Percentiles rank a stretch among this genome's conserved stretches.
Conservation (phyloP, 1,284 basidiomycete species). For the Ustilago nuda region DNA sequence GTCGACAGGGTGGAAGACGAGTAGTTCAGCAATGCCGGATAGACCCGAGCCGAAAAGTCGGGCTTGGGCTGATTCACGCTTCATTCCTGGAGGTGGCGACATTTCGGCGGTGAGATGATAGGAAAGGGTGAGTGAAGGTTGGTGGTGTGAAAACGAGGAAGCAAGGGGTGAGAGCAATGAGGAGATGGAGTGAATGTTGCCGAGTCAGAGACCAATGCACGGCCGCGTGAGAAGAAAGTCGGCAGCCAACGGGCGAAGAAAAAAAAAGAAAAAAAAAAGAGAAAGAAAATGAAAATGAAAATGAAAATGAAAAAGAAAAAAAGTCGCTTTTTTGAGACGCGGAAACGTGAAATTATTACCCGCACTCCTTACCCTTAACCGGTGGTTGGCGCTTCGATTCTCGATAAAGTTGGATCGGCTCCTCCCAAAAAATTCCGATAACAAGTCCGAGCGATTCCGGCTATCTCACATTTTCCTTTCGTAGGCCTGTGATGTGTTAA, state of each 20-base stretch:
- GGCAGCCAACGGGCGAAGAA: neutral
- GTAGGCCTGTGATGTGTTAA: neutral
- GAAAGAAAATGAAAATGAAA: no score
- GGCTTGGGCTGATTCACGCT: conserved; percentile 84
- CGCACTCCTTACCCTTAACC: neutral
- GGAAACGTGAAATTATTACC: neutral
- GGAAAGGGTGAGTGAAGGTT: neutral
- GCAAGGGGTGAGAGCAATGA: conserved; percentile 15
- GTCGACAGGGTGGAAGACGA: conserved; percentile 76
- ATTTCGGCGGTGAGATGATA: conserved; percentile 21
- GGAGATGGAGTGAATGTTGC: conserved; percentile 4
- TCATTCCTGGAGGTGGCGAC: conserved; percentile 59
- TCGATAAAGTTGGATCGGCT: conserved; percentile 1
- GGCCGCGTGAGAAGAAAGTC: conserved; percentile 2
- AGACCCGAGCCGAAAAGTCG: conserved; percentile 85
- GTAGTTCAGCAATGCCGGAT: conserved; percentile 89
- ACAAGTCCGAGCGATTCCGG: conserved; percentile 8
- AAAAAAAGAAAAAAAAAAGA: no score
- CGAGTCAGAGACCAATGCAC: conserved; percentile 4
- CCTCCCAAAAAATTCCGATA: conserved; percentile 10
- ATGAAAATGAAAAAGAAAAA: no score
- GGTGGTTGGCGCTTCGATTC: neutral
- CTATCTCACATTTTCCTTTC: neutral
- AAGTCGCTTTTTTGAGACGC: neutral
- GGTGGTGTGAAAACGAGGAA: conserved; percentile 13